Base-by-base conservation (phyloP, 306 rosid species). In the Pachyrhizus erosus region DNA sequence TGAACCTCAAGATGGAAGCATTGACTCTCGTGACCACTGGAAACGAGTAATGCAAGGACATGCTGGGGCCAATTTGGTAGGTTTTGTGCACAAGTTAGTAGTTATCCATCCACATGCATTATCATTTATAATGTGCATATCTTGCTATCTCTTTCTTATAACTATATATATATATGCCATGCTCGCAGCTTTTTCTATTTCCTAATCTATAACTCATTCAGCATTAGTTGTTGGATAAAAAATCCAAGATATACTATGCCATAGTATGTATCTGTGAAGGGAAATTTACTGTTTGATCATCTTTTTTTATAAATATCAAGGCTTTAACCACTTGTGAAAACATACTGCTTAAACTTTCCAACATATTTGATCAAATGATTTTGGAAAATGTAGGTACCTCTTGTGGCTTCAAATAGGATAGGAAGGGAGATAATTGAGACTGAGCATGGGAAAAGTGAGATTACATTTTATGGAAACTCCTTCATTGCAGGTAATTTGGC, bases 31-130 rank as follows among this genome's bases (percentile, higher is more conserved):
- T 76, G 96, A 93, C 51, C 99, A 93, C 73, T 96, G 98, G 99
- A 93, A 73, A 86, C 93, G 96, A 48, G 98, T 96, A 60, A 96
- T 96, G 98, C 98, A 96, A 88, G 98, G 97, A 78, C 99, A 96
- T 89, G 96, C 99, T 33, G 99, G 98, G 71, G 96, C 98, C 67
- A 96, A 93, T 87, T 2, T 96, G 89, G 99, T 96, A 87, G 54
- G 87, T 81, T 77, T 78, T 76, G 37, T 58, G 34, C 26, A 34
- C 82, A 64, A 23, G 17, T 43, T 18, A 82, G 4, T 57, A 14
- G 17, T 54, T 40, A 74, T 14, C 31, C 21, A 51, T 39, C 55
- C 8, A 73, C 37, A 65, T 66, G 11, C 10, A 49, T 64, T 75
- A 1, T 27, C 10, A 26, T 76, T 5, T 68, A 57, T 69, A 60